Evolutionary conservation across 2,329 filamentous ascomycete genomes (phyloP).

Genomic region (Pseudocercospora fijiensis): DNA sequence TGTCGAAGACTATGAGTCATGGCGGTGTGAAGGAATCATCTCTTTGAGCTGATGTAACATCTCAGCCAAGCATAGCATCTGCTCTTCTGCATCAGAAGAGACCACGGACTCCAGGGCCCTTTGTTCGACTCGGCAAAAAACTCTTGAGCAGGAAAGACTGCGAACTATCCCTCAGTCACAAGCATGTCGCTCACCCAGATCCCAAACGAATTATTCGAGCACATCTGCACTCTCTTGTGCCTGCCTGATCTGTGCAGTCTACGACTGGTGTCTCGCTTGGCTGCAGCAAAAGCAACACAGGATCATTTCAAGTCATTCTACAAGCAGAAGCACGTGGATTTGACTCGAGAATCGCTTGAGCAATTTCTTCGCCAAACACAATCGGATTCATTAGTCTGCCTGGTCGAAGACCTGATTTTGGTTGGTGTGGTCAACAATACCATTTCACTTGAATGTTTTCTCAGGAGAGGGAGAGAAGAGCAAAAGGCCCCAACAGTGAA

Average conservation of each 20-base stretch:
- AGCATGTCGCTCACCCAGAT: not conserved
- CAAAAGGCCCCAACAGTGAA: not conserved
- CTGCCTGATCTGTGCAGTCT: constrained; percentile 9
- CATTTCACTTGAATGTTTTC: not conserved
- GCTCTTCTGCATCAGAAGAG: no score
- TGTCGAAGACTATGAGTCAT: no score
- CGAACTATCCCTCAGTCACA: not conserved
- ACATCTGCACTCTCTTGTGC: not conserved
- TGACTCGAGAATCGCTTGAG: not conserved
- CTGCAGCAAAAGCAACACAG: constrained; percentile 12
- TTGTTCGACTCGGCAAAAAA: no score
- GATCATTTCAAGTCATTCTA: constrained; percentile 14
- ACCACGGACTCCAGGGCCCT: no score
- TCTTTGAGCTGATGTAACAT: no score
- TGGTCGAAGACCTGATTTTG: not conserved
- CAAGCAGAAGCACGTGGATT: constrained; percentile 11
- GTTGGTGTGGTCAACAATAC: not conserved
- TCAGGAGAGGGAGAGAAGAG: not conserved
- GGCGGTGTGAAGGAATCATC: no score
- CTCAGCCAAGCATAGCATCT: no score
- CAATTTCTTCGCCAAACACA: not conserved
- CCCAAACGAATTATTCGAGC: not conserved
- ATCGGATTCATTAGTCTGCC: not conserved
- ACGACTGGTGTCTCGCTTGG: constrained; percentile 10
- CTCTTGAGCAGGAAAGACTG: no score